These are phyloP conservation scores for Liriodendron chinense DNA, from an alignment of 164 flowering plant species.

Conservation along the genomic window DNA sequence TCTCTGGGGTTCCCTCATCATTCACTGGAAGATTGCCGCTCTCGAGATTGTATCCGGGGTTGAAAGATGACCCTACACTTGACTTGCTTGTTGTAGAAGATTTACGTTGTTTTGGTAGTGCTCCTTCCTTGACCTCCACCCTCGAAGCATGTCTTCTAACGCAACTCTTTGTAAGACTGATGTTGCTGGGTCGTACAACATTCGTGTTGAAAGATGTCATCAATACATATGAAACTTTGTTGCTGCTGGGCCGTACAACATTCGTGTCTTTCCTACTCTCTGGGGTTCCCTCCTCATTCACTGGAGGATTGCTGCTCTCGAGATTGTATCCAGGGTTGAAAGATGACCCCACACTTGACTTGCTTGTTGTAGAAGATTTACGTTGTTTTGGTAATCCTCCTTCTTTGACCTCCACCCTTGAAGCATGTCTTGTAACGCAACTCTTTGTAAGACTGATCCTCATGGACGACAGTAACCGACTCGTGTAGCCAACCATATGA, in stretches of 20 bases:
- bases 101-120: slow-evolving; percentile 28
- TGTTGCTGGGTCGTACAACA: too few relatives aligned
- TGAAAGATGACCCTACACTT: slow-evolving; percentile 51
- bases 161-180: slow-evolving; percentile 32
- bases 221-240: slow-evolving; percentile 12
- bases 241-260: slow-evolving; percentile 16
- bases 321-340: too few relatives aligned
- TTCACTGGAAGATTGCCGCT: slow-evolving; percentile 5
- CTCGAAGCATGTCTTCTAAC: slow-evolving; percentile 55
- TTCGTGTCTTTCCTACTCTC: slow-evolving; percentile 25
- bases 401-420: slow-evolving; percentile 40
- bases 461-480: slow-evolving; percentile 35
- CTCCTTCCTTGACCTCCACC: slow-evolving; percentile 33
- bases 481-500: slow-evolving; percentile 26
- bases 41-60: slow-evolving; percentile 20
- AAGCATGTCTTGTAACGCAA: slow-evolving; percentile 50
- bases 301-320: too few relatives aligned
- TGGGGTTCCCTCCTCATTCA: too few relatives aligned
- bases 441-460: slow-evolving; percentile 50
- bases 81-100: slow-evolving; percentile 51
- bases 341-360: too few relatives aligned
- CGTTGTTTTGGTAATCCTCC: slow-evolving; percentile 24
- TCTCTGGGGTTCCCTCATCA: slow-evolving; percentile 31
- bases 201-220: too few relatives aligned
- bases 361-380: too few relatives aligned